Base-by-base conservation (phyloP, 768 basidiomycete genomes). In the Lyophyllum shimeji region DNA sequence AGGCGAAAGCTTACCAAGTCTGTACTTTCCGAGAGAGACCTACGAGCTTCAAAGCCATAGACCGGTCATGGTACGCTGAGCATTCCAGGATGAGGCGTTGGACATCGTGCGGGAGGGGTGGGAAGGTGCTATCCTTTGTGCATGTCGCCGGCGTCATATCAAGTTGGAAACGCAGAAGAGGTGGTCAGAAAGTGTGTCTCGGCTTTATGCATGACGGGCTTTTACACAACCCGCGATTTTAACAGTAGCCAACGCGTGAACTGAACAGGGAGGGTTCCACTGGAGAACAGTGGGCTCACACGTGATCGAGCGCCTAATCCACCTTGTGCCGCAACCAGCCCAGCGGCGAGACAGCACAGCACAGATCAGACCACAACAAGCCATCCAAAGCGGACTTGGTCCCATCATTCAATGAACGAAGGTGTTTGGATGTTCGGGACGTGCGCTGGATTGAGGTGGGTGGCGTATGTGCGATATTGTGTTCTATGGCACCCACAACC, bases 21-120 rank as follows among this genome's bases (percentile, higher is more conserved):
- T 33, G 53, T 25, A 56, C 50, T 52, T 46, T 45, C 33, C 40
- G 27, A 20, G 52, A 56, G 15, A 60, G 50, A 20, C 46, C 24
- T 31, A 55, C 59, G 7, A 60, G 55, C 6, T 45, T 55, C 27
- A 56, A 21, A 3, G 50, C 59, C 59, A 56, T 52, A 1, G 46
- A 46, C 8, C 59, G 50, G 47, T 62, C 58, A 40, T 62, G 45
- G 39, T 62, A 52, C 23, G 60, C 54, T 21, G 58, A 62, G 58
- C 57, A 59, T 25, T 62, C 61, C 18, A 62, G 23, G 31, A 62
- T 62, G 20, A 62, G 49, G 52, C 55, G 58, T 47, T 50, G 55
- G 39, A 57, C 46, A 57, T 60, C 59, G 24, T 50, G 58, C 50
- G 51, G 61, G 27, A 57, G 55, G 13, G 40, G 53, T 37, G 60